These are phyloP conservation scores for Rutstroemia sp. DNA, from an alignment of 2,329 filamentous ascomycete genomes.

Conservation along the genomic window DNA sequence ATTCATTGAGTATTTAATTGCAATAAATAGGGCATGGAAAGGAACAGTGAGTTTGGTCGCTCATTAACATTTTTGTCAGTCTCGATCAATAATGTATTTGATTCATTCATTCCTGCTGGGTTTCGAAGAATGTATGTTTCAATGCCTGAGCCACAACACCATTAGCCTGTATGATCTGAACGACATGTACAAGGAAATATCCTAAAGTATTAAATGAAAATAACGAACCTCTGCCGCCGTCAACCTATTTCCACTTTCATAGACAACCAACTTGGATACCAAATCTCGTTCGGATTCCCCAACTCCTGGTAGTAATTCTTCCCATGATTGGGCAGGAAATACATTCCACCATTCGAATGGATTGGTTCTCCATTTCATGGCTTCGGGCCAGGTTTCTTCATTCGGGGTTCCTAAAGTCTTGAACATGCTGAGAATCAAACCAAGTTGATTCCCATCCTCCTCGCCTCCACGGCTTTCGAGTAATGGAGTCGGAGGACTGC, in stretches of 20 bases:
- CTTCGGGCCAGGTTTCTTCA: constrained; percentile 75
- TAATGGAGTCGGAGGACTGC: constrained; percentile 49
- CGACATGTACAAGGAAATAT: too few relatives aligned
- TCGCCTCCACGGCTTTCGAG: constrained; percentile 69
- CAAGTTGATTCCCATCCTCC: constrained; percentile 85
- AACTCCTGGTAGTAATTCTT: constrained; percentile 56
- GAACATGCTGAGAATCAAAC: constrained; percentile 87
- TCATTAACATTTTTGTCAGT: not conserved
- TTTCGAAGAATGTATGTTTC: constrained; percentile 2
- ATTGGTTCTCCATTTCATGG: constrained; percentile 55
- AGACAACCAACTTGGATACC: constrained; percentile 61
- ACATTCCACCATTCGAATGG: constrained; percentile 87
- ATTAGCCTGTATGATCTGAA: not conserved
- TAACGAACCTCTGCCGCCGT: constrained; percentile 53
- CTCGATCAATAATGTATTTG: not conserved
- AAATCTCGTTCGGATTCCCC: constrained; percentile 55
- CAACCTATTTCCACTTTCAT: constrained; percentile 59
- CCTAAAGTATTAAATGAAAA: not conserved
- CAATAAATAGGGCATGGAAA: too few relatives aligned
- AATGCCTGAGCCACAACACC: not conserved
- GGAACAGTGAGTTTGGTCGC: not conserved
- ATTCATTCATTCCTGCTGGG: not conserved
- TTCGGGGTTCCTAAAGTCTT: constrained; percentile 84
- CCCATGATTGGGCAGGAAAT: constrained; percentile 64
- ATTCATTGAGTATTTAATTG: too few relatives aligned